These are phyloP conservation scores for Polyporus arcularius DNA, from an alignment of 768 basidiomycete species.

Conservation along the genomic window DNA sequence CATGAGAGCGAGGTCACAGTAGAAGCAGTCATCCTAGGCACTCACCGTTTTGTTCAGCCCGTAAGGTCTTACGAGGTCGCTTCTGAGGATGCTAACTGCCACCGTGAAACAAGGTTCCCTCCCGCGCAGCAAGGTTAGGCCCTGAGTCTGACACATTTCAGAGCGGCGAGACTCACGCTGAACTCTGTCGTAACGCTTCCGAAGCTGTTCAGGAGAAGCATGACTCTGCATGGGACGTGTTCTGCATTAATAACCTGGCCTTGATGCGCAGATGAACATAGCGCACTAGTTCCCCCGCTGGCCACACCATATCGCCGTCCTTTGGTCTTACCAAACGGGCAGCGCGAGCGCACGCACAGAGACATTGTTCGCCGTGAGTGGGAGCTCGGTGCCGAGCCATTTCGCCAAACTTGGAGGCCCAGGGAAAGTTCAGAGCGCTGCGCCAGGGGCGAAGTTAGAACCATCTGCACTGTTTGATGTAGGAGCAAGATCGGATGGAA, in stretches of 20 bases:
- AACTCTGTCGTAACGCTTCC: background rate
- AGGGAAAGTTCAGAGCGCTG: background rate
- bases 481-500: background rate
- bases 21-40: background rate
- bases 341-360: background rate
- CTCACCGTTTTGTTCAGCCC: constrained; percentile 5
- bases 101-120: background rate
- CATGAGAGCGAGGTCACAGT: background rate
- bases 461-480: background rate
- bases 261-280: background rate
- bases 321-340: background rate
- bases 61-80: background rate
- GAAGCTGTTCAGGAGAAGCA: background rate
- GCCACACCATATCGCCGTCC: background rate
- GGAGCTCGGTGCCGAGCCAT: background rate
- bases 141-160: background rate
- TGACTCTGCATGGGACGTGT: background rate
- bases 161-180: background rate
- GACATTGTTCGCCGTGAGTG: background rate
- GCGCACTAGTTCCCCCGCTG: background rate
- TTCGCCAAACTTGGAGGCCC: background rate
- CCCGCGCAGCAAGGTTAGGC: background rate
- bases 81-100: background rate
- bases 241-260: background rate
- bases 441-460: background rate